Conservation (phyloP, 371 early-diverging fungal genomes). For the Caulochytrium protostelioides region DNA sequence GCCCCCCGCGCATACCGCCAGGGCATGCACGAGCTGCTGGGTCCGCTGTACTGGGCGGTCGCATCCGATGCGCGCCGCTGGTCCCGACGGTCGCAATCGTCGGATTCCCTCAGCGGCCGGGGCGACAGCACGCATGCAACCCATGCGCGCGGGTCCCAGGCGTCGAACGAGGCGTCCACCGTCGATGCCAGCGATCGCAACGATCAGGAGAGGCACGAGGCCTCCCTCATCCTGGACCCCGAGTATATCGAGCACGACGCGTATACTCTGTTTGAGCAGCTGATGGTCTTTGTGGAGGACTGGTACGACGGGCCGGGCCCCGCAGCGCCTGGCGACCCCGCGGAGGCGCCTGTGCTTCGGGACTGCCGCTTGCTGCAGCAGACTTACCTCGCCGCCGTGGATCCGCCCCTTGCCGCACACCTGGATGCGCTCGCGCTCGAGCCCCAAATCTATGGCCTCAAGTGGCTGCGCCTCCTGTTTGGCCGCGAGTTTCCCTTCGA, state of each 20-base stretch:
- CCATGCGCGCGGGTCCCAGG: too few relatives aligned
- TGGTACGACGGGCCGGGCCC: slow-evolving; percentile 87
- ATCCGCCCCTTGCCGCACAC: slow-evolving; percentile 44
- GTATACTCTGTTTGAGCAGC: slow-evolving; percentile 46
- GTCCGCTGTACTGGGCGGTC: slow-evolving; percentile 55
- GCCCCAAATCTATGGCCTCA: slow-evolving; percentile 81
- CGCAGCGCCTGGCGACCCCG: too few relatives aligned
- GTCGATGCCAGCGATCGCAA: too few relatives aligned
- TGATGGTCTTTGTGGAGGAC: slow-evolving; percentile 57
- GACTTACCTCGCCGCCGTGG: slow-evolving; percentile 40
- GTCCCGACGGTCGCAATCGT: too few relatives aligned
- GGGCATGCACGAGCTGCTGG: slow-evolving; percentile 91
- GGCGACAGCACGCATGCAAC: too few relatives aligned
- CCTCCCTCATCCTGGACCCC: too few relatives aligned
- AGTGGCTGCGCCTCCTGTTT: slow-evolving; percentile 80
- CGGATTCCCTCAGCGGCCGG: too few relatives aligned
- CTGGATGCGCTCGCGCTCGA: slow-evolving; percentile 53
- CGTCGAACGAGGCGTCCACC: too few relatives aligned
- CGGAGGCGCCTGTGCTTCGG: too few relatives aligned
- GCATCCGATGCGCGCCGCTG: too few relatives aligned
- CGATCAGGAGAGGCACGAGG: too few relatives aligned
- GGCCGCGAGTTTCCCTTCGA: slow-evolving; percentile 62
- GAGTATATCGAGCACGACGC: slow-evolving; percentile 65
- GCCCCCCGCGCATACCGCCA: too few relatives aligned
- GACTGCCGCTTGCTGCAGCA: slow-evolving; percentile 47